Conservation (phyloP, 2,329 filamentous ascomycete genomes). For the Colletotrichum liriopes region DNA sequence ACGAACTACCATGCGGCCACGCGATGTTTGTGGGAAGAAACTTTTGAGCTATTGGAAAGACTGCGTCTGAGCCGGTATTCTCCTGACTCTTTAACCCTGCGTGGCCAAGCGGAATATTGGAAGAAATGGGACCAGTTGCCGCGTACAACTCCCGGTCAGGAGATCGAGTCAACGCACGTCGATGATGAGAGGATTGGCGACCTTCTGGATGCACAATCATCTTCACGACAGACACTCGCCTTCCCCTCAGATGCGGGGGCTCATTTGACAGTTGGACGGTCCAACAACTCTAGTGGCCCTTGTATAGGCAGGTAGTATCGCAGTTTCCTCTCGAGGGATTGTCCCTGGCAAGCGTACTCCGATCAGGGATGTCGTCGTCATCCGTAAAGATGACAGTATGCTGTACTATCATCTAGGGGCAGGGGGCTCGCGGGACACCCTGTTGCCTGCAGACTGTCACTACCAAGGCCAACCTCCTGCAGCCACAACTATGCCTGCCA, state of each 20-base stretch:
- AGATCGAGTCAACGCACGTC: neutral
- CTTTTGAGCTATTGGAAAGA: slow-evolving; percentile 27
- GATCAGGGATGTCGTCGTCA: slow-evolving; percentile 25
- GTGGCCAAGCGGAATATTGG: neutral
- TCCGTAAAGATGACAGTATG: neutral
- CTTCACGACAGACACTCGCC: neutral
- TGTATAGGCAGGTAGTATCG: slow-evolving; percentile 32
- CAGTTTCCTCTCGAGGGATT: neutral
- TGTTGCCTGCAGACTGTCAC: neutral
- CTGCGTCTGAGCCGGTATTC: neutral
- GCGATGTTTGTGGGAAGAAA: slow-evolving; percentile 8
- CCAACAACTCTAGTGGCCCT: slow-evolving; percentile 14
- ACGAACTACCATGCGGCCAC: slow-evolving; percentile 2
- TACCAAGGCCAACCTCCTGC: neutral
- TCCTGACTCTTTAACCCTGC: slow-evolving; percentile 32
- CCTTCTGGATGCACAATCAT: neutral
- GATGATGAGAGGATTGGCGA: neutral
- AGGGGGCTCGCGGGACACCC: neutral
- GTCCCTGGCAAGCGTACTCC: slow-evolving; percentile 18
- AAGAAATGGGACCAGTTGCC: neutral
- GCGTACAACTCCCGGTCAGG: neutral
- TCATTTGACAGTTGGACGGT: neutral
- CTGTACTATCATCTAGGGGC: neutral
- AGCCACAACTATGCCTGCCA: slow-evolving; percentile 2
- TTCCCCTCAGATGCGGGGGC: slow-evolving; percentile 11